These are phyloP conservation scores for Kwoniella newhampshirensis DNA, from an alignment of 768 basidiomycete species.

Conservation along the genomic window DNA sequence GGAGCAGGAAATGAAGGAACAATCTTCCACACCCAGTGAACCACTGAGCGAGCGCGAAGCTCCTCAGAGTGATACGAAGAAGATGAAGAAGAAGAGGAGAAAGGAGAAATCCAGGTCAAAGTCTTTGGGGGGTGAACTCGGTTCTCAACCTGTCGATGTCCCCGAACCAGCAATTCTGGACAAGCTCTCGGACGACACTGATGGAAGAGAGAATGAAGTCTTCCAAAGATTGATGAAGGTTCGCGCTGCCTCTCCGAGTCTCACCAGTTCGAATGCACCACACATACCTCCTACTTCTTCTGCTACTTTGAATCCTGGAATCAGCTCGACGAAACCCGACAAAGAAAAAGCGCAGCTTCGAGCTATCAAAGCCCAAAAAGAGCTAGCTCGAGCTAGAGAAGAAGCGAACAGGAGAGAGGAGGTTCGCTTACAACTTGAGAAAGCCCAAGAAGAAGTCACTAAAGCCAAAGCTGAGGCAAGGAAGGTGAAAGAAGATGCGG, in stretches of 20 bases:
- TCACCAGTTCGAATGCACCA: too few relatives aligned
- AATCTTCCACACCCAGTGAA: too few relatives aligned
- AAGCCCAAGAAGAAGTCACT: neutral
- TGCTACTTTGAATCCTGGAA: neutral
- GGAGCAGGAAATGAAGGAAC: slow-evolving; percentile 1
- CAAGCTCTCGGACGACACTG: too few relatives aligned
- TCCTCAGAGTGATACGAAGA: neutral
- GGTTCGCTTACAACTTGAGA: neutral
- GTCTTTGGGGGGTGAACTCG: too few relatives aligned
- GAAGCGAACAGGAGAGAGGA: slow-evolving; percentile 8
- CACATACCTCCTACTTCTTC: neutral
- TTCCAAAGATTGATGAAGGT: too few relatives aligned
- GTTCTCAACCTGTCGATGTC: too few relatives aligned
- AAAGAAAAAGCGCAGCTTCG: neutral
- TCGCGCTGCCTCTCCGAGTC: too few relatives aligned
- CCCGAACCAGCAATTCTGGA: too few relatives aligned
- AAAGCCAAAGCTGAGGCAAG: neutral
- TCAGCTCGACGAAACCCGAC: neutral
- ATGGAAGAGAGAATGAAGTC: too few relatives aligned
- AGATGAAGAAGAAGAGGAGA: slow-evolving; percentile 2
- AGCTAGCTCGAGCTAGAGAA: neutral
- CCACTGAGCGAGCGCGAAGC: too few relatives aligned
- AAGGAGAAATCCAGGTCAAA: neutral
- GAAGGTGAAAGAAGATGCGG: neutral
- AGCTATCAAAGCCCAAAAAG: too few relatives aligned